Evolutionary conservation across 192 early-diverging fungal species (phyloP), one percentile per base, ranked within the genome.

Genomic region (Backusella mclennaniae): DNA sequence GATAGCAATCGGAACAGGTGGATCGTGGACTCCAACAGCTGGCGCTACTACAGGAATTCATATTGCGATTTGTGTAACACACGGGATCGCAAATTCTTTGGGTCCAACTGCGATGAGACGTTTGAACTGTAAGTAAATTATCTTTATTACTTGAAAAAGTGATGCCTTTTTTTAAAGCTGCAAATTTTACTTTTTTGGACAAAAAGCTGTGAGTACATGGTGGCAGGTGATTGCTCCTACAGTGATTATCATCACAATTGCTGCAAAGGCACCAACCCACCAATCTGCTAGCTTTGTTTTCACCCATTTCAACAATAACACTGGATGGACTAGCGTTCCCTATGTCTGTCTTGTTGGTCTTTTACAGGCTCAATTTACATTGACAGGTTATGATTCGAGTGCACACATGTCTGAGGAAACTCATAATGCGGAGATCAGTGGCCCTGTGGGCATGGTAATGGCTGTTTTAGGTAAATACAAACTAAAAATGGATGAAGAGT

Each of bases 391-490:
- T 46, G 86, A 87, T 72, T 77, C 86, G 1, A 80, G 78, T 21
- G 86, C 86, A 59, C 86, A 87, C 52, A 80, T 87, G 80, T 79
- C 84, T 1, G 86, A 87, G 31, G 86, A 87, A 73, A 87, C 86
- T 29, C 77, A 81, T 67, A 84, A 84, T 36, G 86, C 86, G 4
- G 77, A 80, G 63, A 80, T 86, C 66, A 77, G 78, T 29, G 85
- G 80, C 4, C 85, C 85, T 17, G 79, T 84, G 6, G 84, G 85
- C 35, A 86, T 84, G 71, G 35, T 78, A 41, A 86, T 83, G 81
- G 85, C 85, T 26, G 80, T 84, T 52, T 66, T 78, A 67, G 85
- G 84, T 67, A 76, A 76, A 33, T 49, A 42, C 17, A 35, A n/a
- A 67, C 1, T 44, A 67, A 36, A 35, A 35, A 14, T 14, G 21